Percentiles rank a stretch among this genome's conserved stretches.
Conservation (phyloP, 2,329 filamentous ascomycete genomes). For the Scolecobasidium constrictum region DNA sequence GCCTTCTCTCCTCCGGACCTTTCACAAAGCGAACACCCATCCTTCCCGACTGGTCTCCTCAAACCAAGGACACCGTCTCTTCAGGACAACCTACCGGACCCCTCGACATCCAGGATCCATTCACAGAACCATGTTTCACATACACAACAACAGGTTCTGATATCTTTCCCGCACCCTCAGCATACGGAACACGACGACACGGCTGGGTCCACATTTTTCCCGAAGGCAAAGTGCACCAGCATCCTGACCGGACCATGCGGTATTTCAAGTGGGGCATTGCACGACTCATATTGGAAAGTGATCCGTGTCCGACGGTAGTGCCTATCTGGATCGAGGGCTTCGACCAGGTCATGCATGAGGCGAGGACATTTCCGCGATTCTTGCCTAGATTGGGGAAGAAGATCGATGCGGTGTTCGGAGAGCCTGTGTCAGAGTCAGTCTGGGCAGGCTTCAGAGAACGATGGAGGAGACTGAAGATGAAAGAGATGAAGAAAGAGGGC, state of each 20-base stretch:
- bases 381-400: slow-evolving; percentile 63
- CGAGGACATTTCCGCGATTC: slow-evolving; percentile 67
- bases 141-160: slow-evolving; percentile 60
- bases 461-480: slow-evolving; percentile 59
- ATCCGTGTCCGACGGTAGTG: slow-evolving; percentile 77
- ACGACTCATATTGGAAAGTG: slow-evolving; percentile 78
- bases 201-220: slow-evolving; percentile 95
- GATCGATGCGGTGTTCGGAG: slow-evolving; percentile 67
- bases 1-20: slow-evolving; percentile 58
- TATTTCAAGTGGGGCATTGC: slow-evolving; percentile 99
- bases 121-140: slow-evolving; percentile 39
- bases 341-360: slow-evolving; percentile 79
- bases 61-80: background rate
- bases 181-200: slow-evolving; percentile 57
- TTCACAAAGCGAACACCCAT: slow-evolving; percentile 24
- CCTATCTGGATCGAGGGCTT: slow-evolving; percentile 93
- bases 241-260: slow-evolving; percentile 64
- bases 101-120: slow-evolving; percentile 38
- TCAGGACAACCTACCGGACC: background rate
- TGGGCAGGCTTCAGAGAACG: slow-evolving; percentile 67
- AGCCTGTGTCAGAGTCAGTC: slow-evolving; percentile 56
- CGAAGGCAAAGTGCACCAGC: slow-evolving; percentile 89
- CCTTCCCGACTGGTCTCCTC: slow-evolving; percentile 14
- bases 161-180: slow-evolving; percentile 58
- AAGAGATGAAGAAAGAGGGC: slow-evolving; percentile 35